Evolutionary conservation across 768 basidiomycete species (phyloP).

Genomic region (Suillus paluster): DNA sequence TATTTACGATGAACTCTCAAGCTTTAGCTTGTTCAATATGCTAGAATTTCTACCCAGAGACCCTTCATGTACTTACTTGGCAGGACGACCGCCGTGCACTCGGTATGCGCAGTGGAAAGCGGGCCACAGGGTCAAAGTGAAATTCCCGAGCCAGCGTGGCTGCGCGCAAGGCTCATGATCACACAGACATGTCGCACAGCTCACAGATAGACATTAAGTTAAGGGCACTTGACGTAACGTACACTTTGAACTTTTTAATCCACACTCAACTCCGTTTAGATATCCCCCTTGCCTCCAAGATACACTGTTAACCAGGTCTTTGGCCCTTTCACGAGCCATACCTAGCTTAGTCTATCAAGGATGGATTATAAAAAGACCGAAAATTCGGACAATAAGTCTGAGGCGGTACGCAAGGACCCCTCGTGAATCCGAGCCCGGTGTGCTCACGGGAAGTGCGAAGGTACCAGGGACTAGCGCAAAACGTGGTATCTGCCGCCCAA

Average conservation of each 20-base stretch:
- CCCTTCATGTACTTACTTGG: not conserved
- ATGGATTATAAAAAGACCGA: not conserved
- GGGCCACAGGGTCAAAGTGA: not conserved
- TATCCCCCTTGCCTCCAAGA: not conserved
- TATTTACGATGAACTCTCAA: not conserved
- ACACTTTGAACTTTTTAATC: not conserved
- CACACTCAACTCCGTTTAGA: not conserved
- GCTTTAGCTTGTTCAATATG: not conserved
- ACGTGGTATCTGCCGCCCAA: not conserved
- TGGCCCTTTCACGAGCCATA: not conserved
- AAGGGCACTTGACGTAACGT: not conserved
- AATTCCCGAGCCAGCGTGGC: not conserved
- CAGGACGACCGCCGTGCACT: not conserved
- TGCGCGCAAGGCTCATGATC: not conserved
- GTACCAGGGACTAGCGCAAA: constrained; percentile 2
- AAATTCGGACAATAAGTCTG: not conserved
- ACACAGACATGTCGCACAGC: not conserved
- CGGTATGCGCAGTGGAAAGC: not conserved
- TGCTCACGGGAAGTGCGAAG: not conserved
- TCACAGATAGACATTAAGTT: not conserved
- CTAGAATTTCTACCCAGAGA: not conserved
- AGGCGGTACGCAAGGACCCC: not conserved
- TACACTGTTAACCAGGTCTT: not conserved
- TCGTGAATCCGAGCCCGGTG: not conserved
- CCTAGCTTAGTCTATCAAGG: not conserved